Conservation (phyloP, 805 yeast species). For the Yarrowia keelungensis region DNA sequence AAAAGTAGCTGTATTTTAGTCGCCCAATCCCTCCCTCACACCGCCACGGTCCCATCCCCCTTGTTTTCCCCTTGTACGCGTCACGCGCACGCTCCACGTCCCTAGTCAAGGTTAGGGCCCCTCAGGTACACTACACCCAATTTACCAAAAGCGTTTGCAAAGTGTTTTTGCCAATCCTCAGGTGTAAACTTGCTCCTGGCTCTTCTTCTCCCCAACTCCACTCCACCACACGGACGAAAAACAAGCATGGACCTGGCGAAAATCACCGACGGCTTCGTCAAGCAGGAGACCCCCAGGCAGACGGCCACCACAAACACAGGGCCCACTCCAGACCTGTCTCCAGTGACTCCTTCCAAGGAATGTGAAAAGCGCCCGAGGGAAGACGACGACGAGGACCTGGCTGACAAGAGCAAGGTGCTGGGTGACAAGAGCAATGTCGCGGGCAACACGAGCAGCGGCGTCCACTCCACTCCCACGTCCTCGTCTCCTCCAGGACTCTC, state of each 20-base stretch:
- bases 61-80: too few relatives aligned
- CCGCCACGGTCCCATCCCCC: too few relatives aligned
- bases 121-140: conserved; percentile 36
- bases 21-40: background rate
- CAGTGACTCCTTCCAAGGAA: conserved; percentile 32
- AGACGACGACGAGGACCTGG: conserved; percentile 4
- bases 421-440: background rate
- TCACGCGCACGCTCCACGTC: too few relatives aligned
- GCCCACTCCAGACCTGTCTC: conserved; percentile 32
- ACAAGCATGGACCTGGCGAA: conserved; percentile 34
- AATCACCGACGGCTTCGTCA: conserved; percentile 38
- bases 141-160: conserved; percentile 37
- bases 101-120: conserved; percentile 15
- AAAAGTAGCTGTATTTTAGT: too few relatives aligned
- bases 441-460: background rate
- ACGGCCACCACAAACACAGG: conserved; percentile 25
- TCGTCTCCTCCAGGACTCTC: conserved; percentile 30
- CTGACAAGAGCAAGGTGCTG: background rate
- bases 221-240: background rate
- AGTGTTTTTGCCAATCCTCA: conserved; percentile 15
- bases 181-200: conserved; percentile 14
- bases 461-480: conserved; percentile 10
- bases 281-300: conserved; percentile 1
- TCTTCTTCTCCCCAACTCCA: conserved; percentile 17
- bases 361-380: conserved; percentile 13